A percentile compares a stretch with the other conserved stretches of the same genome.
phyloP scores from a whole-genome alignment of 2,329 filamentous ascomycete species.

The Zasmidium citrigriseum region DNA sequence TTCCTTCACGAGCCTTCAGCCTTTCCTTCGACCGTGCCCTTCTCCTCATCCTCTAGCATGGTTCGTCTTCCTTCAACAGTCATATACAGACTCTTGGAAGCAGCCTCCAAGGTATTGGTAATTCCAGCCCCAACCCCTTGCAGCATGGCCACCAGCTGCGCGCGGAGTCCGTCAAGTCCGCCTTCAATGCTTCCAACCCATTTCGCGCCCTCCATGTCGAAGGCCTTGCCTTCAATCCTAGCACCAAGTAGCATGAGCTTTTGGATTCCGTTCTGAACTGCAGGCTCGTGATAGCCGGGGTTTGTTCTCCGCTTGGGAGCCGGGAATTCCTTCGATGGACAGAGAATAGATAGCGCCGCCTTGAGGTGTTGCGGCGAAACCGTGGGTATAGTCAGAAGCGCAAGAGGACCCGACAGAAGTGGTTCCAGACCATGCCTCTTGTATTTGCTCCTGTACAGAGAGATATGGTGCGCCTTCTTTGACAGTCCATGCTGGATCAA shows the following conservation, averaged over 20 bases:
- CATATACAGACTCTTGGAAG: conserved; percentile 79
- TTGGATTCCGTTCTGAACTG: conserved; percentile 77
- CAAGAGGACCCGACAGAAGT: conserved; percentile 78
- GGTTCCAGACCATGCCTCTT: conserved; percentile 64
- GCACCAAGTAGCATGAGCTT: conserved; percentile 88
- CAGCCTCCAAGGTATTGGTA: conserved; percentile 75
- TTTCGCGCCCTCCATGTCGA: conserved; percentile 71
- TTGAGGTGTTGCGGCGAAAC: conserved; percentile 85
- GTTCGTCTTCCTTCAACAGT: conserved; percentile 80
- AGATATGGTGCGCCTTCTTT: conserved; percentile 52
- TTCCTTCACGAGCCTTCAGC: neutral
- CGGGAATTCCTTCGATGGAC: conserved; percentile 73
- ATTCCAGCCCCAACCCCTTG: conserved; percentile 77
- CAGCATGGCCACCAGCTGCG: conserved; percentile 78
- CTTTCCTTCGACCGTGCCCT: conserved; percentile 21
- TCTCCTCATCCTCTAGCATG: conserved; percentile 74
- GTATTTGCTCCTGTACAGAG: conserved; percentile 39
- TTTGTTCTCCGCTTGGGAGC: conserved; percentile 73
- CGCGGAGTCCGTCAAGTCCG: conserved; percentile 76
- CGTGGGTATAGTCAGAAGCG: conserved; percentile 74
- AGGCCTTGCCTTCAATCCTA: conserved; percentile 79
- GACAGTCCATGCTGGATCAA: conserved; percentile 60
- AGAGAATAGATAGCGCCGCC: conserved; percentile 74
- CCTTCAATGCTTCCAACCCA: conserved; percentile 79
- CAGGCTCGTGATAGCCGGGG: conserved; percentile 77